Evolutionary conservation across 192 early-diverging fungal species (phyloP), one percentile per base, ranked within the genome.

Genomic region (Coemansia furcata): DNA sequence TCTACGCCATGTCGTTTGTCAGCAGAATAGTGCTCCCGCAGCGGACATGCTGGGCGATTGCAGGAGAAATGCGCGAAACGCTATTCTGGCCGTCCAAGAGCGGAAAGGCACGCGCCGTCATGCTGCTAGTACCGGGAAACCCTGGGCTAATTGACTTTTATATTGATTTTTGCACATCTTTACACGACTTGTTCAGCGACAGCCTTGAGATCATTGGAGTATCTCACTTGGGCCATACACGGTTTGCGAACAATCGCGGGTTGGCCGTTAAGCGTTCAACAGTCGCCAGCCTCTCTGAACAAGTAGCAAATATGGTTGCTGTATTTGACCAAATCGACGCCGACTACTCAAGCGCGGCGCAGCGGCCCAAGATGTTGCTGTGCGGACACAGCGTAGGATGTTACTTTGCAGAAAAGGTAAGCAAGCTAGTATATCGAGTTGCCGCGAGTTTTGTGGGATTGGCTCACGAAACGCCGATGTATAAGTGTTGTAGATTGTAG

Each of bases 131-230:
- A 40, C 84, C 87, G 44, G 92, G 92, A 0, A 94, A 92, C 83
- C 92, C 92, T 4, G 94, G 94, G 3, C 59, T 92, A 37, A 83
- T 90, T 29, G 90, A 94, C 55, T 93, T 93, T 68, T 96, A 96
- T 67, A 85, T 80, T 21, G 74, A 76, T n/a, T 96, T 94, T 68
- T 85, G 90, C 62, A 64, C 85, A 21, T 67, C 72, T 0, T 77
- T 90, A 55, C 87, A 89, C 67, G 67, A 80, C 10, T 49, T 78
- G 40, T 77, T 78, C 44, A 52, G 71, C 32, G 70, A 69, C 26
- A 71, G 66, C 26, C 63, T 92, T 37, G 90, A 92, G 43, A 87
- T 92, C 14, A 67, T 87, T 62, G 89, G 87, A 59, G 87, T 73
- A 9, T 82, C 80, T 32, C 72, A 82, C 17, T 54, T 82, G 46